Base-by-base conservation (phyloP, 1,284 basidiomycete species). In the Cryptococcus neoformans region DNA sequence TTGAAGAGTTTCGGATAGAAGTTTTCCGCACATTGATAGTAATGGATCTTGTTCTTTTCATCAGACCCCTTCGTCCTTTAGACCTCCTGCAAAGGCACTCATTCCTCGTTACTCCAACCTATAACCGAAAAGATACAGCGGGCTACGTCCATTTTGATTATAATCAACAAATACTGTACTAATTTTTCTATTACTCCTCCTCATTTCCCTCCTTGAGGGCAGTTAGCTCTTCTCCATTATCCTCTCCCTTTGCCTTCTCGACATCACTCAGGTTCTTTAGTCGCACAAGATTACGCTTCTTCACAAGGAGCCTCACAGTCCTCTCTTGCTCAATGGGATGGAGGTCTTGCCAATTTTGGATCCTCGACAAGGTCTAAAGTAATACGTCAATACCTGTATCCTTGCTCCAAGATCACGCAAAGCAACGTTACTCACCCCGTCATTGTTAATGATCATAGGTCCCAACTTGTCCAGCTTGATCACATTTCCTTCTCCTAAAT, bases 371-470 rank as follows among this genome's bases (percentile, higher is more conserved):
- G 0, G 77, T 78, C 75, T 28, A 28, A 28, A 28, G 28, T 77
- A 48, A 14, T 44, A 0, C 16, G 1, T 46, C 40, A 21, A 6
- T 17, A 46, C 14, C 17, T 3, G 40, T 41, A 41, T 16, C 16
- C 36, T 21, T 47, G 8, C 21, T 39, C 17, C 17, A 16, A 28
- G 38, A 40, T 21, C 16, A n/a, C 11, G 16, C 6, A 11, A 39
- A 12, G 44, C 12, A 37, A 17, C 4, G 34, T 10, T 14, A 73
- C 75, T 63, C 57, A 78, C 76, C 1, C 75, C 74, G 47, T 78
- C 75, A n/a, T 69, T 68, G 59, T 78, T 77, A 51, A 78, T 66
- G 52, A 78, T 75, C 70, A 78, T 72, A 0, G 76, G 76, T 6
- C 76, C 76, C 1, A 78, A 62, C 37, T 59, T 63, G 56, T 78